These are phyloP conservation scores for Quercus phellos DNA, from an alignment of 331 rosid species.

Conservation along the genomic window DNA sequence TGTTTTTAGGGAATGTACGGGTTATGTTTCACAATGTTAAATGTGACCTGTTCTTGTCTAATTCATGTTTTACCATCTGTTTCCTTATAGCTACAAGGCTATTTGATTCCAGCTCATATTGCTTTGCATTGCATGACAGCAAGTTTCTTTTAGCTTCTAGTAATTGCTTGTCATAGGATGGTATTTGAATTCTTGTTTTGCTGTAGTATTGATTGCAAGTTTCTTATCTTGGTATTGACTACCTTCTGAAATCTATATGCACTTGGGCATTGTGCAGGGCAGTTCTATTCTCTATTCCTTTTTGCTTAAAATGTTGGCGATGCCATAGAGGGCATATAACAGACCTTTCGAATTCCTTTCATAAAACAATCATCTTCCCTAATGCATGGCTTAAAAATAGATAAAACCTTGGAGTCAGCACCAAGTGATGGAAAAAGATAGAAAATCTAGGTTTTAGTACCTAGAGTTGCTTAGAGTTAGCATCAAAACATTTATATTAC, in stretches of 20 bases:
- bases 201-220: neutral
- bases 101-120: neutral
- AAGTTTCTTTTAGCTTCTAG: neutral
- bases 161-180: neutral
- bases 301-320: neutral
- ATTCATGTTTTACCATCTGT: neutral
- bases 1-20: neutral
- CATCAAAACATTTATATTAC: too few relatives aligned
- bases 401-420: neutral
- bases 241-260: neutral
- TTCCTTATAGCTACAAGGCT: neutral
- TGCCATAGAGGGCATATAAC: neutral
- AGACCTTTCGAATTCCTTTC: neutral
- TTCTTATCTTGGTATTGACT: neutral
- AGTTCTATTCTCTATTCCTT: neutral
- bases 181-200: neutral
- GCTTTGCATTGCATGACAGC: neutral
- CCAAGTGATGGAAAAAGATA: too few relatives aligned
- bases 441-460: too few relatives aligned
- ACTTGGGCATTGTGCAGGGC: neutral
- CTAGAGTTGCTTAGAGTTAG: too few relatives aligned
- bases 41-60: neutral
- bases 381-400: neutral
- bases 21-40: neutral
- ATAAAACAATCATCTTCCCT: neutral